Conservation (phyloP, 192 early-diverging fungal genomes). For the Podila horticola region DNA sequence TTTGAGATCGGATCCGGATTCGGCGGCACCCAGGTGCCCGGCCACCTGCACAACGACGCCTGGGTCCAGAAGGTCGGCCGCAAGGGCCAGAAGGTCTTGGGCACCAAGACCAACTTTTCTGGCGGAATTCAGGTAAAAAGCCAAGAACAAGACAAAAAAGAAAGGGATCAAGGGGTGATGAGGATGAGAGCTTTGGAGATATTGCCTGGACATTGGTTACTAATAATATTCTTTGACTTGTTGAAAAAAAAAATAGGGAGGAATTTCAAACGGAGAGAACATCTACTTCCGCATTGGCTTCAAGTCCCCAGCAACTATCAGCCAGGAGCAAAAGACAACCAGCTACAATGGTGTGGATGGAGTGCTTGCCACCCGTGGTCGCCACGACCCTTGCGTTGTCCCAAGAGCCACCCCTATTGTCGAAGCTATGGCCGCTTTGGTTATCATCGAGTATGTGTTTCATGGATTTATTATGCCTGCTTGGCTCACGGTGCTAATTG, state of each 20-base stretch:
- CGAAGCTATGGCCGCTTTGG: slow-evolving; percentile 94
- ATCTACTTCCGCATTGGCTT: slow-evolving; percentile 99
- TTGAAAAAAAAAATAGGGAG: slow-evolving; percentile 64
- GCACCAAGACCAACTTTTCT: slow-evolving; percentile 93
- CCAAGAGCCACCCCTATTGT: slow-evolving; percentile 98
- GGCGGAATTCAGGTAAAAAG: slow-evolving; percentile 86
- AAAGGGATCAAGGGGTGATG: too few relatives aligned
- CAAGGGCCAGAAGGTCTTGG: slow-evolving; percentile 61
- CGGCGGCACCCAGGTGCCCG: slow-evolving; percentile 85
- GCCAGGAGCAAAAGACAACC: slow-evolving; percentile 88
- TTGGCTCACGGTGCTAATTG: too few relatives aligned
- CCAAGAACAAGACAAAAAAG: slow-evolving; percentile 1
- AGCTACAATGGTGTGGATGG: slow-evolving; percentile 87
- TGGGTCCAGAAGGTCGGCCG: slow-evolving; percentile 73
- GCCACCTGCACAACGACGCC: slow-evolving; percentile 94
- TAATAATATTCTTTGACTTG: too few relatives aligned
- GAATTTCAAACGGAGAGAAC: slow-evolving; percentile 95
- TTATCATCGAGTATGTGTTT: slow-evolving; percentile 86
- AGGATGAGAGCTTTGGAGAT: too few relatives aligned
- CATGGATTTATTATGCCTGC: neutral
- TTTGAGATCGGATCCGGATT: slow-evolving; percentile 98
- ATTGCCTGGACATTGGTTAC: too few relatives aligned
- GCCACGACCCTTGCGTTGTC: slow-evolving; percentile 98
- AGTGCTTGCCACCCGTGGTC: slow-evolving; percentile 87
- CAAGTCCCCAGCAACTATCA: slow-evolving; percentile 97